Conservation (phyloP, 805 yeast species). For the Kodamaea hsintzibuensis region DNA sequence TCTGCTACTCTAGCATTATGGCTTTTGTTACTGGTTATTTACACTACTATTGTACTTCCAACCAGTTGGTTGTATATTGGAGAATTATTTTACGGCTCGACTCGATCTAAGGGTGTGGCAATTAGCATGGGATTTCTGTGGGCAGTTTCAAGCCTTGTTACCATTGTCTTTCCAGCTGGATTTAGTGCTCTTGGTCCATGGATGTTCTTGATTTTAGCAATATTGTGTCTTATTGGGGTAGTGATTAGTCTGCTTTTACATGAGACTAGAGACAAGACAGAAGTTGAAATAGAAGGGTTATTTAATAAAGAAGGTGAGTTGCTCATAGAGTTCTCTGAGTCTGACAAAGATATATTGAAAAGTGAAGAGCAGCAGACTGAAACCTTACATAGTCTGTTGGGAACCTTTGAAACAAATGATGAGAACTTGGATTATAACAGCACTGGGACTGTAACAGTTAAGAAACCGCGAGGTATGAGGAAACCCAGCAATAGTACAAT, state of each 20-base stretch:
- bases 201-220: conserved; percentile 40
- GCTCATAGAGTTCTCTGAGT: background rate
- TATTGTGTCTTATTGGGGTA: conserved; percentile 30
- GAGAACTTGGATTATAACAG: background rate
- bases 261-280: conserved; percentile 40
- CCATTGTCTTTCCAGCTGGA: conserved; percentile 41
- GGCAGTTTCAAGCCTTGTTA: conserved; percentile 38
- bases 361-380: background rate
- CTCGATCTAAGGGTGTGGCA: conserved; percentile 49
- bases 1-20: conserved; percentile 45
- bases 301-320: background rate
- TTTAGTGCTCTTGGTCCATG: conserved; percentile 39
- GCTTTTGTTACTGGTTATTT: conserved; percentile 46
- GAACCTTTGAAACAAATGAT: background rate
- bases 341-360: background rate
- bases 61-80: conserved; percentile 52
- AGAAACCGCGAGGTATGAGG: background rate
- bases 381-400: background rate
- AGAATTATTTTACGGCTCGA: conserved; percentile 47
- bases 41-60: conserved; percentile 47
- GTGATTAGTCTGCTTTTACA: conserved; percentile 38
- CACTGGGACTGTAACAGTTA: background rate
- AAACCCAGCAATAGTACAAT: background rate
- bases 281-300: conserved; percentile 4
- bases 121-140: conserved; percentile 49